phyloP scores from a whole-genome alignment of 768 basidiomycete genomes.

The Hypholoma sublateritium region DNA sequence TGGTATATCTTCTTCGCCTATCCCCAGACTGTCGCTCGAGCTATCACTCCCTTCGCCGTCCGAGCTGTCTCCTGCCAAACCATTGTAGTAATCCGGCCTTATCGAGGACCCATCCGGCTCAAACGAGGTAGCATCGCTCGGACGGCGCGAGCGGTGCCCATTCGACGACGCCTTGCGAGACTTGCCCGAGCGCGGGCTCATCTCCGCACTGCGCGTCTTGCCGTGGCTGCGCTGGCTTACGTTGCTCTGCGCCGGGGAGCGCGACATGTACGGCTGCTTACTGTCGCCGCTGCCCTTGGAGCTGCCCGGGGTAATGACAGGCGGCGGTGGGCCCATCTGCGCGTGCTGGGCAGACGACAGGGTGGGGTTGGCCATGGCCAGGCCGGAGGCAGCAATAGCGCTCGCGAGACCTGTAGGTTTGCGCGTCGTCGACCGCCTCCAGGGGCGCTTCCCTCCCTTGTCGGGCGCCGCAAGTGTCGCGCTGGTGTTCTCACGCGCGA shows the following conservation, averaged over 20 bases:
- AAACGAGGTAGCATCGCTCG: constrained; percentile 3
- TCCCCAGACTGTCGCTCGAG: constrained; percentile 35
- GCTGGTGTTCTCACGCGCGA: constrained; percentile 12
- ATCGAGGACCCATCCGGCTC: constrained; percentile 3
- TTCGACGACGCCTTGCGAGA: constrained; percentile 22
- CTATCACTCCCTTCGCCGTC: constrained; percentile 30
- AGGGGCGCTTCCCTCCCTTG: constrained; percentile 38
- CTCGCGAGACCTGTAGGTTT: constrained; percentile 64
- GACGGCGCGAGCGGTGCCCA: constrained; percentile 15
- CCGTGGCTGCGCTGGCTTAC: constrained; percentile 23
- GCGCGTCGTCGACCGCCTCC: constrained; percentile 40
- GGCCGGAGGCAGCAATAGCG: constrained; percentile 64
- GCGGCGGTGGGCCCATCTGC: constrained; percentile 27
- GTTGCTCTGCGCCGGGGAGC: constrained; percentile 24
- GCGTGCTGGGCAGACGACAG: constrained; percentile 48
- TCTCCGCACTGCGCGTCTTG: constrained; percentile 27
- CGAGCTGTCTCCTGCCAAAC: constrained; percentile 27
- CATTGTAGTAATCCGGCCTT: constrained; percentile 33
- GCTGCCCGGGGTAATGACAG: constrained; percentile 12
- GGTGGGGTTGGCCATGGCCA: constrained; percentile 62
- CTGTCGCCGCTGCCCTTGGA: constrained; percentile 13
- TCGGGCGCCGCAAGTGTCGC: constrained; percentile 11
- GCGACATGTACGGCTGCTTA: constrained; percentile 25
- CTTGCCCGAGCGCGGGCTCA: constrained; percentile 30
- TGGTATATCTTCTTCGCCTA: constrained; percentile 77